These are phyloP conservation scores for Rhodomyrtus psidioides DNA, from an alignment of 441 rosid species.

Conservation along the genomic window DNA sequence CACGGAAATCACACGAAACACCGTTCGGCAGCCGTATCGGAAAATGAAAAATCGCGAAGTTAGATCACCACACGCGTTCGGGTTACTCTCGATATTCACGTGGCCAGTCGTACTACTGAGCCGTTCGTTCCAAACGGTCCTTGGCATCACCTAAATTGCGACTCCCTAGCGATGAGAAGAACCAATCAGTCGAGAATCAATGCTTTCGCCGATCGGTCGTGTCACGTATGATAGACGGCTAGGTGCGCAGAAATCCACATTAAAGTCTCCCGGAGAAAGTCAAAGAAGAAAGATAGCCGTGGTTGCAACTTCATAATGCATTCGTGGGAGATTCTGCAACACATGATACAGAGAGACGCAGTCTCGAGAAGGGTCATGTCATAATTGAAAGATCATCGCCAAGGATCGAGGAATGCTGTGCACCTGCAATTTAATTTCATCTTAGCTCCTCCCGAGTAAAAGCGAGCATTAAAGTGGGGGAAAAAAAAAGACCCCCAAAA, in stretches of 20 bases:
- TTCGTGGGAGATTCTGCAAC: background rate
- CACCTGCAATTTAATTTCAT: background rate
- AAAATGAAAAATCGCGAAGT: background rate
- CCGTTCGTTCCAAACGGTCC: background rate
- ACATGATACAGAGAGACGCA: background rate
- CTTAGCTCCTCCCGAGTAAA: too few relatives aligned
- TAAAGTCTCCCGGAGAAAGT: background rate
- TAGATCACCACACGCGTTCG: fast-evolving
- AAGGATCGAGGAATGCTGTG: background rate
- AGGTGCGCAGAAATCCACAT: background rate
- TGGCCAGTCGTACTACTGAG: background rate
- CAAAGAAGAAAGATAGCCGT: background rate
- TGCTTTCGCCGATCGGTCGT: too few relatives aligned
- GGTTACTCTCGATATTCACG: background rate
- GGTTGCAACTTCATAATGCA: background rate
- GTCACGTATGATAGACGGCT: background rate
- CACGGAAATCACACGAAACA: background rate
- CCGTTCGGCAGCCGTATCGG: background rate
- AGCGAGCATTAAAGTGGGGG: too few relatives aligned
- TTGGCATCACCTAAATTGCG: background rate
- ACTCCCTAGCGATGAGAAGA: background rate
- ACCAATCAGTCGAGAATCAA: background rate
- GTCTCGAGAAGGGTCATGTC: background rate
- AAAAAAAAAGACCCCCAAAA: too few relatives aligned
- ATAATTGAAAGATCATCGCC: background rate